phyloP scores from a whole-genome alignment of 305 asterid species.

The Solanum hybrid region DNA sequence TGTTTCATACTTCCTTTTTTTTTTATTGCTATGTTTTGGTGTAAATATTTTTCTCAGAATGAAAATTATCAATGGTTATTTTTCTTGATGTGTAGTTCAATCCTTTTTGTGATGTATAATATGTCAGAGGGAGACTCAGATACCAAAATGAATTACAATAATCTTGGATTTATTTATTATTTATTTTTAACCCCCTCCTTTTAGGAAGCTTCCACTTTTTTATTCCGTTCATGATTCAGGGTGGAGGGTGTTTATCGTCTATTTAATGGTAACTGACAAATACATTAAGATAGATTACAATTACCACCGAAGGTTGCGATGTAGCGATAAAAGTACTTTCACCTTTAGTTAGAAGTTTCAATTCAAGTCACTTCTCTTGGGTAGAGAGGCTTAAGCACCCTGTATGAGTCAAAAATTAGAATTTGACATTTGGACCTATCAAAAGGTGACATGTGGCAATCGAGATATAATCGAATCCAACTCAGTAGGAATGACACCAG shows the following conservation, averaged over 20 bases:
- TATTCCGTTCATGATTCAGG: background rate
- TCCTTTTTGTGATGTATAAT: background rate
- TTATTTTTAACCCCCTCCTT: background rate
- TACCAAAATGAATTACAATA: background rate
- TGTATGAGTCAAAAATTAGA: background rate
- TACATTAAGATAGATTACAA: background rate
- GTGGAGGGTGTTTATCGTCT: background rate
- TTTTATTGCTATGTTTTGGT: too few species aligned
- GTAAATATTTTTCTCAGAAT: background rate
- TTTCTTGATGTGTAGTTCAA: background rate
- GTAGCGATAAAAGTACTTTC: too few species aligned
- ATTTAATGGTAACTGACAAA: background rate
- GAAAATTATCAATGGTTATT: background rate
- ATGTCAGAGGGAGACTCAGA: too few species aligned
- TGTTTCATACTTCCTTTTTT: too few species aligned
- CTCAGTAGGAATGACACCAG: background rate
- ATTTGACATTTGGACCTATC: background rate
- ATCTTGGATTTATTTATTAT: too few species aligned
- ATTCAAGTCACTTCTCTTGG: background rate
- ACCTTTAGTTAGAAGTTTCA: background rate
- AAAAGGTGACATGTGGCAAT: background rate
- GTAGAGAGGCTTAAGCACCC: background rate
- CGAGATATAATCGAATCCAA: background rate
- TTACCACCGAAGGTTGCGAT: background rate
- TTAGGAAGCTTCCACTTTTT: background rate